Conservation (phyloP, 176 grass and related monocot genomes). For the Hyparrhenia diplandra region DNA sequence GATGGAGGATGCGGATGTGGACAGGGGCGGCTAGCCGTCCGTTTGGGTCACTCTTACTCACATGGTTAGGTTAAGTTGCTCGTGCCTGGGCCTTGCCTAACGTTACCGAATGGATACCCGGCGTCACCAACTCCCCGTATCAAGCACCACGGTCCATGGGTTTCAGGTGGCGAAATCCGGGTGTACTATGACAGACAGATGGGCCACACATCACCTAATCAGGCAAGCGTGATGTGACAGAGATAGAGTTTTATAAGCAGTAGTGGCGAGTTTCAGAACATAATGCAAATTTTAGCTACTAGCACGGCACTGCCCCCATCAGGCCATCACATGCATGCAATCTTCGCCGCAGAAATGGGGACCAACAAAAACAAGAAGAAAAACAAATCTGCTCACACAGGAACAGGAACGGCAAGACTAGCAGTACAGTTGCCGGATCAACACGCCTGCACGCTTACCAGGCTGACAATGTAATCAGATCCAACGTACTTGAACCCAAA, state of each 20-base stretch:
- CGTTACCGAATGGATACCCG: too few relatives aligned
- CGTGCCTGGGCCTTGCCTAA: too few relatives aligned
- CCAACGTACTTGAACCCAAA: background rate
- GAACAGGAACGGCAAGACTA: background rate
- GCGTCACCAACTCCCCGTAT: too few relatives aligned
- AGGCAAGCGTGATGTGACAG: background rate
- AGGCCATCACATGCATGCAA: background rate
- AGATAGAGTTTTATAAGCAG: background rate
- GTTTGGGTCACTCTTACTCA: too few relatives aligned
- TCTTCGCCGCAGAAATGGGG: background rate
- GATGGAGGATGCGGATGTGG: too few relatives aligned
- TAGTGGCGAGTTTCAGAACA: background rate
- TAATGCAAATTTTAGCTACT: background rate
- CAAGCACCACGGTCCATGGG: too few relatives aligned
- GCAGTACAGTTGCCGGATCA: conserved; percentile 2
- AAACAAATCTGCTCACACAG: background rate
- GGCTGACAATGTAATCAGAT: background rate
- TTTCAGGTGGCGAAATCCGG: too few relatives aligned
- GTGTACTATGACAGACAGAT: too few relatives aligned
- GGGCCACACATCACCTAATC: background rate
- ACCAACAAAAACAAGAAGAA: background rate
- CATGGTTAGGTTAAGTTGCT: too few relatives aligned
- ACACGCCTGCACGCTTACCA: background rate
- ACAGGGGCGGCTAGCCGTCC: too few relatives aligned
- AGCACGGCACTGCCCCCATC: too few relatives aligned